Base-by-base conservation (phyloP, 176 grass and related monocot genomes). In the Calamus simplicifolius region DNA sequence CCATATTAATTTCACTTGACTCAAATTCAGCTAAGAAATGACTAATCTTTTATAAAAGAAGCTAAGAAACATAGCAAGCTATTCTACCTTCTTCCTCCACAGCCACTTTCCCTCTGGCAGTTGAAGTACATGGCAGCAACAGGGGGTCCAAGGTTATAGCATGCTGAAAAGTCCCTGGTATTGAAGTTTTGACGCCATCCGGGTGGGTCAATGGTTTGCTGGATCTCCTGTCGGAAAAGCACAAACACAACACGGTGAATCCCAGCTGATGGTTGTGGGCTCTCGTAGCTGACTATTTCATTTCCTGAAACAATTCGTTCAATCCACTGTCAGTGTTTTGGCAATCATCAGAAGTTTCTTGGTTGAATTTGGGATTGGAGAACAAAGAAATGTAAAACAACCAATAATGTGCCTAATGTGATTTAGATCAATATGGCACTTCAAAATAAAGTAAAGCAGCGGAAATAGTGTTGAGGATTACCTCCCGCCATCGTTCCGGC, bases 121-220 rank as follows among this genome's bases (percentile, higher is more conserved):
- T 95, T 95, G 73, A 95, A 89, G 82, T 86, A 95, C 23, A 84
- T 27, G 67, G 90, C 85, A 16, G 86, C 77, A 57, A 81, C 90
- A 2, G 90, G 86, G 21, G 80, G 51, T 27, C 82, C 86, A 12
- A 95, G 86, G 73, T 77, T 95, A 70, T 89, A 84, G 55, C 79
- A 81, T 60, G 82, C 79, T 18, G 90, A 76, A 68, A 95, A 95
- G 79, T 95, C 90, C 66, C 79, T 83, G 51, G 85, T 67, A 31
- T 81, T 87, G 81, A 96, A 96, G 72, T 90, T 96, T 67, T 62
- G 86, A 19, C 91, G 80, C 86, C 91, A 96, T 29, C 86, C 91
- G 52, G 91, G 91, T 30, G 75, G 64, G 69, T 82, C 58, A 61
- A 95, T 57, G n/a, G 69, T 72, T 59, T 95, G 85, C 18, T 75